A percentile compares a stretch with the other conserved stretches of the same genome.
Evolutionary conservation across 139 green algal species (phyloP).

Genomic region (Picochlorum sp.): DNA sequence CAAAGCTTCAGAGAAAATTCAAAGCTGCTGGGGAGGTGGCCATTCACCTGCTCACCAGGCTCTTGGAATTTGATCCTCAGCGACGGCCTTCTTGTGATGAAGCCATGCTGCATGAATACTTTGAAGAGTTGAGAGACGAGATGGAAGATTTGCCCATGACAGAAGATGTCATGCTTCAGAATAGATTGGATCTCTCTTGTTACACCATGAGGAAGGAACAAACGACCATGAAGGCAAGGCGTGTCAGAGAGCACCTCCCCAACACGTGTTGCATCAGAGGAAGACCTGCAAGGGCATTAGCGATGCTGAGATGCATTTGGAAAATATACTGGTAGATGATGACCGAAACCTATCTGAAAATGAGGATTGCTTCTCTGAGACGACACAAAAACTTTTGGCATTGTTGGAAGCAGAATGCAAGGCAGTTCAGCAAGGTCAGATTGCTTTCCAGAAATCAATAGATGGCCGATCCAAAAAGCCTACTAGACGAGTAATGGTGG

Average conservation of each 20-base stretch:
- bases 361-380: slow-evolving; percentile 1
- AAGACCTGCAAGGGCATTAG: slow-evolving; percentile 26
- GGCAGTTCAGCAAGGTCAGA: slow-evolving; percentile 23
- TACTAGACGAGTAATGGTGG: background rate
- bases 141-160: background rate
- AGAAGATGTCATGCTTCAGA: background rate
- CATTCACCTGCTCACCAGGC: slow-evolving; percentile 69
- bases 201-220: too few relatives aligned
- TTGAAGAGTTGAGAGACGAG: slow-evolving; percentile 22
- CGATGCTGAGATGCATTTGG: slow-evolving; percentile 39
- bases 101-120: slow-evolving; percentile 76
- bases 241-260: background rate
- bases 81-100: slow-evolving; percentile 51
- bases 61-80: slow-evolving; percentile 82
- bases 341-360: background rate
- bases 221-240: too few relatives aligned
- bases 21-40: slow-evolving; percentile 55
- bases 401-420: slow-evolving; percentile 52
- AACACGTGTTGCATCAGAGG: background rate
- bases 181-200: too few relatives aligned
- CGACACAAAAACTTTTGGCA: slow-evolving; percentile 26
- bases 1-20: slow-evolving; percentile 54
- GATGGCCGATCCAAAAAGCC: background rate
- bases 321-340: background rate
- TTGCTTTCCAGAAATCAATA: background rate